Evolutionary conservation across 2,329 filamentous ascomycete genomes (phyloP), one percentile per base, ranked within the genome.

Genomic region (Colletotrichum sp.): DNA sequence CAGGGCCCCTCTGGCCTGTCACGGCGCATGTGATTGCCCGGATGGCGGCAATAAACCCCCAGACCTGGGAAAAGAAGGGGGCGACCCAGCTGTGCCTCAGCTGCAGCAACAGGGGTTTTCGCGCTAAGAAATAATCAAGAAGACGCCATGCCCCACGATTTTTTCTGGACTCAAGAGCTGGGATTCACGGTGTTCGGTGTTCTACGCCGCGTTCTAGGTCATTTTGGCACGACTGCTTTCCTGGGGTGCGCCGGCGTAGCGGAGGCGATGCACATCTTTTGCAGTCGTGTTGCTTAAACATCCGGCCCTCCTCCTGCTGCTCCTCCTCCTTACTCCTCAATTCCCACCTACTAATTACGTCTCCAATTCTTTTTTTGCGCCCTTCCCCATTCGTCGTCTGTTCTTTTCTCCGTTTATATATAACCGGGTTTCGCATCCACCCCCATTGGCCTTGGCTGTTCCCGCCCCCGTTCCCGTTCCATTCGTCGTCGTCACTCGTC

Each of bases 1-100:
- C 73, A 75, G 73, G 73, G 73, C 73, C 30, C 59, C 39, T 73
- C 70, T 43, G 66, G 64, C 70, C 55, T 67, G 59, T 59, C 26
- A 57, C 18, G 30, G 63, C 39, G 77, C 79, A 80, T 80, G 79
- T 80, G 79, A 80, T 77, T 69, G 77, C 63, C 72, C 63, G 77
- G 78, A 73, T 76, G 65, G 65, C 67, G 57, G 77, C 76, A 75
- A 76, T 67, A 43, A 28, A 24, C 68, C 72, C 64, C 43, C 63
- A 73, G 26, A 48, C 28, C 18, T 48, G 39, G 39, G 18, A 48
- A 48, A 48, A 48, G 60, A 65, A 55, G 67, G 34, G 32, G 68
- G n/a, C 16, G 55, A 21, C 61, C 69, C 60, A 60, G 43, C 71
- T 26, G 72, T 72, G 72, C 34, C 70, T 69, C 36, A 18, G 59